Conservation (phyloP, 2,329 filamentous ascomycete genomes). For the Bipolaris cookei region DNA sequence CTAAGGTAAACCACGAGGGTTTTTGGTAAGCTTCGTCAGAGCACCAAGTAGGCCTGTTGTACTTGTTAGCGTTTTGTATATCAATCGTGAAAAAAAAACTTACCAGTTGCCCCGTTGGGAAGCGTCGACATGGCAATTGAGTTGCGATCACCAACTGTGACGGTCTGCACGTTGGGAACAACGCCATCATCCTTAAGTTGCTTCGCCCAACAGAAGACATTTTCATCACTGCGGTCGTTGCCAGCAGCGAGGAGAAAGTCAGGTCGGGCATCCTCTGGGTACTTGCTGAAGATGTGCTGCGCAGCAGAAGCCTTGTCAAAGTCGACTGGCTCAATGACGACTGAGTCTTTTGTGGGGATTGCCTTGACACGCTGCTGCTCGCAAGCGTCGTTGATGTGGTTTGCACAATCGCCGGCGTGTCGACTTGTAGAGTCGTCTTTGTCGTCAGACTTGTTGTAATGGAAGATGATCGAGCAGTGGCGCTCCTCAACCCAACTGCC, state of each 20-base stretch:
- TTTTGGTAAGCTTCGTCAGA: constrained; percentile 39
- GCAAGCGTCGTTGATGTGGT: constrained; percentile 94
- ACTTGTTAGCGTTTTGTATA: constrained; percentile 13
- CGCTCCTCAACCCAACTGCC: constrained; percentile 87
- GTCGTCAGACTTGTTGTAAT: constrained; percentile 84
- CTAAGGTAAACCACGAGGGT: constrained; percentile 11
- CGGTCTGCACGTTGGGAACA: constrained; percentile 72
- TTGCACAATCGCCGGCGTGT: constrained; percentile 86
- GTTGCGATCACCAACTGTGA: constrained; percentile 84
- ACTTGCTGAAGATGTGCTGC: constrained; percentile 68
- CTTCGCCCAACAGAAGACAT: constrained; percentile 95
- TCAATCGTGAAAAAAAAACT: constrained; percentile 42
- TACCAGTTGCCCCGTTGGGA: constrained; percentile 90
- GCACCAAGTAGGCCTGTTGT: constrained; percentile 39
- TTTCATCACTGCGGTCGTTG: constrained; percentile 91
- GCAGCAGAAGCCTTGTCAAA: constrained; percentile 90
- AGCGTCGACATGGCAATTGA: constrained; percentile 85
- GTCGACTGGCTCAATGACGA: constrained; percentile 83
- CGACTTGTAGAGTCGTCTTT: constrained; percentile 71
- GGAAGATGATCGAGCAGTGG: constrained; percentile 90
- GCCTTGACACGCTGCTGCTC: constrained; percentile 83
- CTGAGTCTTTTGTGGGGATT: constrained; percentile 76
- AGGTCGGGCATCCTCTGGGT: constrained; percentile 47
- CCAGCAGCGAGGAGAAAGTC: constrained; percentile 91
- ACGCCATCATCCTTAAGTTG: constrained; percentile 63